A percentile compares a stretch with the other conserved stretches of the same genome.
These are phyloP conservation scores for Trichophyton verrucosum DNA, from an alignment of 2,329 filamentous ascomycete genomes.

Conservation along the genomic window DNA sequence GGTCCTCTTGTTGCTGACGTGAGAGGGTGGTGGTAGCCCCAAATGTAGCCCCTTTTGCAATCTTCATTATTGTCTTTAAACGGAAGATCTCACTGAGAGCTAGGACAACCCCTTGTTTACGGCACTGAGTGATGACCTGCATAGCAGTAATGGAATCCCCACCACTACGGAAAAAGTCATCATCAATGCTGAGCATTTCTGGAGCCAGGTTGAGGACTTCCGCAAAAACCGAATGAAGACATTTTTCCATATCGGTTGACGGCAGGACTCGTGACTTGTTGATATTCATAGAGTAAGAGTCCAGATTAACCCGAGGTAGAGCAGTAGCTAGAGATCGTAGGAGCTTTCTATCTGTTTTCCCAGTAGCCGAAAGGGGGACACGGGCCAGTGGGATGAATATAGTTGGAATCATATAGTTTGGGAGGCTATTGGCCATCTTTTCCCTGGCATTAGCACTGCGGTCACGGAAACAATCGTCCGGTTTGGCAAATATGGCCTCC, in stretches of 20 bases:
- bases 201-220: conserved; percentile 24
- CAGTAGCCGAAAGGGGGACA: conserved; percentile 17
- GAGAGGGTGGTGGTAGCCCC: background rate
- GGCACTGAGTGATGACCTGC: conserved; percentile 7
- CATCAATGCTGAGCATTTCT: conserved; percentile 4
- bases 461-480: background rate
- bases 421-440: background rate
- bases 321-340: conserved; percentile 16
- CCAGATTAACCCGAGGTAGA: conserved; percentile 12
- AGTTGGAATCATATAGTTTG: conserved; percentile 6
- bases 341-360: conserved; percentile 29
- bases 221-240: conserved; percentile 20
- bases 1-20: conserved; percentile 20
- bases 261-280: background rate
- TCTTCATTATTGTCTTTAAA: conserved; percentile 3
- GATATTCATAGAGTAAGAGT: background rate
- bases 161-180: conserved; percentile 7
- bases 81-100: conserved; percentile 8
- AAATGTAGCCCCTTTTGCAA: background rate
- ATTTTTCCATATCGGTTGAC: background rate
- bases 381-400: conserved; percentile 2
- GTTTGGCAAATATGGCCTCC: background rate
- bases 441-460: background rate
- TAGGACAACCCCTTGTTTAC: conserved; percentile 4
- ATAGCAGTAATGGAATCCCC: conserved; percentile 12